Base-by-base conservation (phyloP, 306 rosid genomes). In the Oemleria cerasiformis region DNA sequence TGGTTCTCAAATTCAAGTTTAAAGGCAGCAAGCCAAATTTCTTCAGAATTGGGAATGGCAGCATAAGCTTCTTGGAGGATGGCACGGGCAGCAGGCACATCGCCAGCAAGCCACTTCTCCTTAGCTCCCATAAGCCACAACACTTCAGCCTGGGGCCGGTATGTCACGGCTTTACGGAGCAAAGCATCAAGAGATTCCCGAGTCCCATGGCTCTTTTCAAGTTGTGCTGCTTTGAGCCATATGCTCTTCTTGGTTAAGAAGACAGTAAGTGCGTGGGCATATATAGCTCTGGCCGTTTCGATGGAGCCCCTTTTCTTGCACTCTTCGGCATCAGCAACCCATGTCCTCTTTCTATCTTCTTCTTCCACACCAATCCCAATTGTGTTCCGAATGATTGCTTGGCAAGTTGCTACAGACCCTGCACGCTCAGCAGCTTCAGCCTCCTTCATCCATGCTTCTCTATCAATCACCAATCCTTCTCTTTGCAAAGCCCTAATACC, bases 41-140 rank as follows among this genome's bases (percentile, higher is more conserved):
- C 93, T 82, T 92, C 96, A 1, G 97, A 92, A 77, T 87, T 87
- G 42, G 96, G 96, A 74, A 89, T 86, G 66, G 96, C 91, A 67
- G 92, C 90, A 74, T 87, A 92, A 43, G 96, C 96, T 86, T 92
- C 92, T 78, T 89, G 90, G 68, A 92, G 97, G 78, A 92, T 84
- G 42, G 91, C 88, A 53, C 97, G 85, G 41, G 93, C 96, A 10
- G 88, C 87, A 48, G 91, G 91, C 71, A 89, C 97, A 66, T 92
- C 96, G 23, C 97, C 97, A 49, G 93, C 96, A 74, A 89, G 93
- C 97, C 96, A 92, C 75, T 92, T 92, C 81, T 86, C 97, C 83
- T 89, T 92, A 36, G 97, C 97, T 73, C 93, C 96, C 96, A 87
- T 87, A 74, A 92, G 97, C 97, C 97, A 92, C 57, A 92, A 81